phyloP scores from a whole-genome alignment of 768 basidiomycete species.

The Kwoniella dendrophila region DNA sequence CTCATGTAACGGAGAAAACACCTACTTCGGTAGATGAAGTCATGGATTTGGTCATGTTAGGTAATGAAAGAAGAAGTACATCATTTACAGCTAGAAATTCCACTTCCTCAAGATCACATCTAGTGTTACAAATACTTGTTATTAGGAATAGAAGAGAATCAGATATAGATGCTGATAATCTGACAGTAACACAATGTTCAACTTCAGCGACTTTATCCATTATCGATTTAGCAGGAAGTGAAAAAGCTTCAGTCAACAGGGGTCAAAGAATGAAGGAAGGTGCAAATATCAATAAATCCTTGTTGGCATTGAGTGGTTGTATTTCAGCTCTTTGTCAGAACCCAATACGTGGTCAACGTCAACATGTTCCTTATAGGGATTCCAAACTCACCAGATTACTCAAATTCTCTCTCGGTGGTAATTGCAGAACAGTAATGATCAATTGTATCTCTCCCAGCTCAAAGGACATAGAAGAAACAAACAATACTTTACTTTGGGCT shows the following conservation, averaged over 20 bases:
- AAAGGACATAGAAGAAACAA: constrained; percentile 95
- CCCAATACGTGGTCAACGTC: constrained; percentile 64
- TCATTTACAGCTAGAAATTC: constrained; percentile 95
- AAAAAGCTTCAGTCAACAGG: constrained; percentile 97
- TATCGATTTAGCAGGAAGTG: constrained; percentile 96
- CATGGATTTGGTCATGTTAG: constrained; percentile 85
- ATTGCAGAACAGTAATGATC: constrained; percentile 99
- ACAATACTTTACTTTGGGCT: constrained; percentile 96
- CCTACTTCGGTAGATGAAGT: constrained; percentile 88
- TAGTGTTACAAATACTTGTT: constrained; percentile 94
- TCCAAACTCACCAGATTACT: constrained; percentile 96
- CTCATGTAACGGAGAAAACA: constrained; percentile 76
- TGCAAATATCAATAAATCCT: constrained; percentile 98
- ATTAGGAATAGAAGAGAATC: constrained; percentile 71
- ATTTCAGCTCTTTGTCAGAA: constrained; percentile 98
- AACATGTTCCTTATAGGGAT: constrained; percentile 95
- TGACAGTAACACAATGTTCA: constrained; percentile 62
- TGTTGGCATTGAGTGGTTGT: constrained; percentile 95
- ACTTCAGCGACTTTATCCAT: constrained; percentile 81
- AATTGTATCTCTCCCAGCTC: constrained; percentile 96
- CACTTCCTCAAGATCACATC: constrained; percentile 94
- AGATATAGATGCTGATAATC: constrained; percentile 77
- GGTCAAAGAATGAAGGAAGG: constrained; percentile 98
- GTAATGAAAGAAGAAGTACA: constrained; percentile 85
- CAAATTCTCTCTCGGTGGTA: constrained; percentile 96